A percentile compares a stretch with the other conserved stretches of the same genome.
Conservation (phyloP, 2,329 filamentous ascomycete genomes). For the Fusarium denticulatum region DNA sequence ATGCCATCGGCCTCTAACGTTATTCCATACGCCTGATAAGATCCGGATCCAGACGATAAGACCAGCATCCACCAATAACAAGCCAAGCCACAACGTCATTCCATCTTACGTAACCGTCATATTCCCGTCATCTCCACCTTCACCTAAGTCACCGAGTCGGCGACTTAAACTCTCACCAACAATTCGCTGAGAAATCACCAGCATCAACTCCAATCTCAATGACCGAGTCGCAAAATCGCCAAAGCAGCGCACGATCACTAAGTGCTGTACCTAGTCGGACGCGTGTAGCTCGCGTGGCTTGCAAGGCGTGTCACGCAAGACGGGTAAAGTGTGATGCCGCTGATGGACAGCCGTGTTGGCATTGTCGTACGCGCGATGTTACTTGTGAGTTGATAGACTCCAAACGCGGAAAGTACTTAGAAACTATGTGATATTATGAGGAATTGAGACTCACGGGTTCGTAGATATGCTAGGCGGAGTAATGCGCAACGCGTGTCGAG, state of each 20-base stretch:
- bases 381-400: conserved; percentile 34
- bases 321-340: conserved; percentile 36
- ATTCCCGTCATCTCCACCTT: background rate
- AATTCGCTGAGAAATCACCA: background rate
- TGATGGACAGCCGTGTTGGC: conserved; percentile 32
- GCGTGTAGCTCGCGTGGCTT: conserved; percentile 29
- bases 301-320: conserved; percentile 33
- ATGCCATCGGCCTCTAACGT: background rate
- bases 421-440: fast-evolving
- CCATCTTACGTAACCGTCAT: background rate
- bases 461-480: conserved; percentile 11
- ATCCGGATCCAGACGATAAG: background rate
- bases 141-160: conserved; percentile 13
- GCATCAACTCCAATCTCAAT: background rate
- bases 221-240: background rate
- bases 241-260: background rate
- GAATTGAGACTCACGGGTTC: background rate
- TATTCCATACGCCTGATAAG: background rate
- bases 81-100: background rate
- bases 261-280: background rate
- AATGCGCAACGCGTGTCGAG: background rate
- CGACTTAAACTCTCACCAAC: background rate
- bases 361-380: conserved; percentile 26
- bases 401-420: conserved; percentile 25
- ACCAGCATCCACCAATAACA: background rate